These are phyloP conservation scores for Lycium ferocissimum DNA, from an alignment of 257 asterid species.

Conservation along the genomic window DNA sequence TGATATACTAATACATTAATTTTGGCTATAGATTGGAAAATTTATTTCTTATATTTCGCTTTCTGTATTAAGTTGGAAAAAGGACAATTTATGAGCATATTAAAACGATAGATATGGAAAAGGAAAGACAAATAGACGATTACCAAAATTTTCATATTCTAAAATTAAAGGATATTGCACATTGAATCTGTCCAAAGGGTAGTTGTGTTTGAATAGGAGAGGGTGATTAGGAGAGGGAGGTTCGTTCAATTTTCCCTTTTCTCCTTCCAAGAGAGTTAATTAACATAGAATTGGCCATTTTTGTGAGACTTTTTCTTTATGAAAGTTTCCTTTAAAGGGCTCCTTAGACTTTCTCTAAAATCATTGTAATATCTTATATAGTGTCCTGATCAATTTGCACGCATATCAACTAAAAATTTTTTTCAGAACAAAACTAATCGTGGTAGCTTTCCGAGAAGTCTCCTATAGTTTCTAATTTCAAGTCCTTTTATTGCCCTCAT, in stretches of 20 bases:
- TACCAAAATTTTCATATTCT: background rate
- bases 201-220: background rate
- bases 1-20: background rate
- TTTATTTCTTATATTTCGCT: too few species aligned
- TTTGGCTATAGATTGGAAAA: background rate
- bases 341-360: too few species aligned
- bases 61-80: too few species aligned
- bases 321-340: background rate
- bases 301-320: background rate
- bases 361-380: too few species aligned
- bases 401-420: too few species aligned
- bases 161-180: background rate
- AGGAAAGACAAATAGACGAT: background rate
- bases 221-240: background rate
- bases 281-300: background rate
- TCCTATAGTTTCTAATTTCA: too few species aligned
- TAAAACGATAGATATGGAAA: background rate
- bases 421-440: too few species aligned
- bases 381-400: too few species aligned
- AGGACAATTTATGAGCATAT: background rate
- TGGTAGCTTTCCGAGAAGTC: too few species aligned
- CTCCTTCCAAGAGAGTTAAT: background rate
- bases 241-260: background rate
- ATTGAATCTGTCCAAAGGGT: constrained; percentile 18
- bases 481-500: too few species aligned